Conservation (phyloP, 768 basidiomycete genomes). For the Piloderma croceum region DNA sequence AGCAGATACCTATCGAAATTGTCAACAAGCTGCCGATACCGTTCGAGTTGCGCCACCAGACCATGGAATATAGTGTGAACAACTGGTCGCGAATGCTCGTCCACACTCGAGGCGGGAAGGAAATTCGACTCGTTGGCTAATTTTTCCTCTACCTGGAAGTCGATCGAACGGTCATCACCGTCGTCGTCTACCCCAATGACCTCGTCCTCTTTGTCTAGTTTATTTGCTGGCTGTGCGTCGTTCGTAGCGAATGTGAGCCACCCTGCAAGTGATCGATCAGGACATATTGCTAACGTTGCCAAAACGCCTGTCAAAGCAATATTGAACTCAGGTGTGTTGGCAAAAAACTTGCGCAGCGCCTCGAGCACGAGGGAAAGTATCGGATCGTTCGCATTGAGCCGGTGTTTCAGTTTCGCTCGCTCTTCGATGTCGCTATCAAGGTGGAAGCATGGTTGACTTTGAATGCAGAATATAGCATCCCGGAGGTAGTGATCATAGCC, state of each 20-base stretch:
- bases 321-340: constrained; percentile 81
- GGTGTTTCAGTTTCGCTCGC: constrained; percentile 54
- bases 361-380: constrained; percentile 68
- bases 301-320: constrained; percentile 82
- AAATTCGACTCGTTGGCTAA: constrained; percentile 51
- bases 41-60: constrained; percentile 75
- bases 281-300: constrained; percentile 76
- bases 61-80: constrained; percentile 77
- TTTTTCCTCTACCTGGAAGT: constrained; percentile 65
- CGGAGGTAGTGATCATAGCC: constrained; percentile 79
- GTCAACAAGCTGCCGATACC: constrained; percentile 67
- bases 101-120: constrained; percentile 62
- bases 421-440: constrained; percentile 38
- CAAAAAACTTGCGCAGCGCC: constrained; percentile 72
- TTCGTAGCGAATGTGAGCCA: constrained; percentile 73
- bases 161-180: constrained; percentile 77
- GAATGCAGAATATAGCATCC: constrained; percentile 67
- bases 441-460: constrained; percentile 56
- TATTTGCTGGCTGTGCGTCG: constrained; percentile 30
- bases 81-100: constrained; percentile 70
- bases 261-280: constrained; percentile 78
- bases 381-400: constrained; percentile 73
- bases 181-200: constrained; percentile 36
- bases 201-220: constrained; percentile 11
- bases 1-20: constrained; percentile 80